Percentiles rank a stretch among this genome's conserved stretches.
phyloP scores from a whole-genome alignment of 2,329 filamentous ascomycete genomes.

The Chaetomium olivaceum region DNA sequence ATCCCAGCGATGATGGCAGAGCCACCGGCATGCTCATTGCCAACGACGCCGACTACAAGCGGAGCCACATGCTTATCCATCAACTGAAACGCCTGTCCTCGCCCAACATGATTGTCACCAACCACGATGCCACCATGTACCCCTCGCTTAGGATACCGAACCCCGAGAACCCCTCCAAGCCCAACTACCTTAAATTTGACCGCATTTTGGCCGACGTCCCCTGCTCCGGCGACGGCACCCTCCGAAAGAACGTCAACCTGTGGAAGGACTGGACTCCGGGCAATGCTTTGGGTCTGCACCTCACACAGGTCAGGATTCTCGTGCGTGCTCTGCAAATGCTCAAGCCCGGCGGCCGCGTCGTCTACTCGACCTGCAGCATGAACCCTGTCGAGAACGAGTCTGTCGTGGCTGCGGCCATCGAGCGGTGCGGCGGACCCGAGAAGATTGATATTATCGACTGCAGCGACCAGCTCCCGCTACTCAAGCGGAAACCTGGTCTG shows the following conservation, averaged over 20 bases:
- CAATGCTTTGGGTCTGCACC: conserved; percentile 82
- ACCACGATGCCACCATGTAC: conserved; percentile 95
- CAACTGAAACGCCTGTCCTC: conserved; percentile 97
- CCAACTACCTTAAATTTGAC: conserved; percentile 88
- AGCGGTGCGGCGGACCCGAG: conserved; percentile 78
- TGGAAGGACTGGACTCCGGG: conserved; percentile 95
- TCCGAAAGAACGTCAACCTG: conserved; percentile 87
- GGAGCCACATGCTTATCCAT: conserved; percentile 94
- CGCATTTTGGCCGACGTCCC: conserved; percentile 95
- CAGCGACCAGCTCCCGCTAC: conserved; percentile 70
- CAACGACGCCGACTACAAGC: conserved; percentile 95
- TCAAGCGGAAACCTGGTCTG: conserved; percentile 77
- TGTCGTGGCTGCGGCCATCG: conserved; percentile 83
- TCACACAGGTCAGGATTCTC: conserved; percentile 85
- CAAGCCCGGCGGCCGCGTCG: conserved; percentile 89
- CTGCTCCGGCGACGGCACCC: conserved; percentile 92
- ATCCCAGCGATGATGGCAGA: conserved; percentile 74
- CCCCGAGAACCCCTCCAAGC: conserved; percentile 53
- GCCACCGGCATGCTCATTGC: conserved; percentile 90
- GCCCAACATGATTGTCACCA: conserved; percentile 93
- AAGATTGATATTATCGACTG: conserved; percentile 87
- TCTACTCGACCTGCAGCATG: conserved; percentile 99
- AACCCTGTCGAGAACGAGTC: conserved; percentile 98
- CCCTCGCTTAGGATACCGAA: conserved; percentile 84
- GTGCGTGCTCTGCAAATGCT: conserved; percentile 93